Percentiles rank a stretch among this genome's conserved stretches.
Evolutionary conservation across 2,329 filamentous ascomycete species (phyloP).

Genomic region (Diaporthe sp.): DNA sequence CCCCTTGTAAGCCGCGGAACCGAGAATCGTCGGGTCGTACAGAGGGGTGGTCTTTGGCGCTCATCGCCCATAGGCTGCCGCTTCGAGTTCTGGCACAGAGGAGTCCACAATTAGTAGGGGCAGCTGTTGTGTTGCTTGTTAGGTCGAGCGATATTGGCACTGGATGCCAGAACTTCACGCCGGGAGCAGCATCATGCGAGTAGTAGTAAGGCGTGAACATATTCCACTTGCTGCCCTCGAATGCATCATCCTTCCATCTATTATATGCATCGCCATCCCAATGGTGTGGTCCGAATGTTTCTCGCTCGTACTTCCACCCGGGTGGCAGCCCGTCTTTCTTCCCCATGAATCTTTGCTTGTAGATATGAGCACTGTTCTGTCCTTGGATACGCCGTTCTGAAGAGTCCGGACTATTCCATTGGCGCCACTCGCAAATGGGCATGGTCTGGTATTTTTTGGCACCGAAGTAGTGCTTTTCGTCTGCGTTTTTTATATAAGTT

Average conservation of each 20-base stretch:
- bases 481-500: background rate
- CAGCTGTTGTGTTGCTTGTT: background rate
- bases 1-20: too few species aligned
- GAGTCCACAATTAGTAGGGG: background rate
- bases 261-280: too few species aligned
- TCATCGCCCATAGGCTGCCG: background rate
- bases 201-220: background rate
- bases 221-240: too few species aligned
- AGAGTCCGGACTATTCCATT: background rate
- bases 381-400: background rate
- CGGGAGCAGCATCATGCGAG: background rate
- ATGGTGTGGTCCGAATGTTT: background rate
- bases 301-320: background rate
- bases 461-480: rapidly evolving
- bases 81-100: background rate
- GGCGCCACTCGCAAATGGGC: background rate
- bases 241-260: background rate
- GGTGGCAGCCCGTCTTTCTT: background rate
- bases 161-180: background rate
- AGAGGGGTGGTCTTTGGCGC: background rate
- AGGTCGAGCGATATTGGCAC: background rate
- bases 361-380: background rate
- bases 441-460: background rate
- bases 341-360: background rate
- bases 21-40: too few species aligned